phyloP scores from a whole-genome alignment of 306 rosid genomes.

The Rosa rugosa region DNA sequence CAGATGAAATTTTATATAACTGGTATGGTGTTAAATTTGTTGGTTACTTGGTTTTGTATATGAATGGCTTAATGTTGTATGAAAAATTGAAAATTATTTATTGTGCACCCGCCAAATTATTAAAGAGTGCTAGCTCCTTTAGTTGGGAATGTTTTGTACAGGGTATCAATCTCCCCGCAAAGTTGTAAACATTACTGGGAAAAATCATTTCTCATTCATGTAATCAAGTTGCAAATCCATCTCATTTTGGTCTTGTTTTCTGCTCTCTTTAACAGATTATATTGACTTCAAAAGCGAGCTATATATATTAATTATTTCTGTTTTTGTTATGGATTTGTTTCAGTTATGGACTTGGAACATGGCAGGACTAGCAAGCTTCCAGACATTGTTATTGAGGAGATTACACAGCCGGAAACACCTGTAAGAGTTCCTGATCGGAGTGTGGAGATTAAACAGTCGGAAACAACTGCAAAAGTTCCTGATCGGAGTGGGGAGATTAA shows the following conservation, averaged over 20 bases:
- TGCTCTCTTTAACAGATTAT: background rate
- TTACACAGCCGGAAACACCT: too few species aligned
- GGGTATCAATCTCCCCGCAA: background rate
- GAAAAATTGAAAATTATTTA: too few species aligned
- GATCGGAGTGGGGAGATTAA: background rate
- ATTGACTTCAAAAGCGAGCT: background rate
- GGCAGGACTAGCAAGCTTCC: slow-evolving; percentile 15
- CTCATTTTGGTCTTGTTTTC: background rate
- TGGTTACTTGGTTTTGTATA: background rate
- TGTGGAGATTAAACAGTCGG: slow-evolving; percentile 10
- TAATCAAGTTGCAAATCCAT: slow-evolving; percentile 16
- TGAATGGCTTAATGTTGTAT: background rate
- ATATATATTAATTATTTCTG: background rate
- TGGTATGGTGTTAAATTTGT: background rate
- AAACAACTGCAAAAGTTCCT: slow-evolving; percentile 16
- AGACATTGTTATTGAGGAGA: slow-evolving; percentile 29
- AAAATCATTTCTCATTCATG: background rate
- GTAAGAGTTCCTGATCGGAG: background rate
- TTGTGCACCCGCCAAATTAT: background rate
- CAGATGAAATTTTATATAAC: background rate
- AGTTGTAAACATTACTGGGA: background rate
- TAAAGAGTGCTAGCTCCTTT: background rate
- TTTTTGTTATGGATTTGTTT: slow-evolving; percentile 11
- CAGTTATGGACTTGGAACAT: slow-evolving; percentile 29
- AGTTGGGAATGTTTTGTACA: background rate